Percentiles rank a stretch among this genome's conserved stretches.
Evolutionary conservation across 306 rosid species (phyloP).

Genomic region (Lagenaria siceraria): DNA sequence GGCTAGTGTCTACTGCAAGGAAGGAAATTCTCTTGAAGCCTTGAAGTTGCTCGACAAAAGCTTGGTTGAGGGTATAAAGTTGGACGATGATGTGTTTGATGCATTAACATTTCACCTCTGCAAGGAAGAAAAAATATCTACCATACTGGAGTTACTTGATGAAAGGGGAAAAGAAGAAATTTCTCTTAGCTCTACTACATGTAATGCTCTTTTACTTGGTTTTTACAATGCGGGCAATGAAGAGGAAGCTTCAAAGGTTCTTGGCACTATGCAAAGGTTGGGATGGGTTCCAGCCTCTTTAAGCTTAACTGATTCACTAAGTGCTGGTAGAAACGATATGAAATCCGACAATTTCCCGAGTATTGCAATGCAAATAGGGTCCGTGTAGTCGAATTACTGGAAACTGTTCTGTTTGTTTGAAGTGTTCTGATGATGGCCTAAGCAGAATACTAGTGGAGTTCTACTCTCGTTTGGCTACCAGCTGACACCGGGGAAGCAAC

Average conservation of each 20-base stretch:
- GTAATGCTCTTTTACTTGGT: slow-evolving; percentile 19
- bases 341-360: neutral
- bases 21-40: slow-evolving; percentile 17
- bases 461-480: neutral
- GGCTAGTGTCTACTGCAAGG: slow-evolving; percentile 28
- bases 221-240: slow-evolving; percentile 12
- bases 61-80: slow-evolving; percentile 14
- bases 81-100: slow-evolving; percentile 2
- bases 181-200: slow-evolving; percentile 9
- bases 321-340: neutral
- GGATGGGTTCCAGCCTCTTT: slow-evolving; percentile 27
- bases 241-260: slow-evolving; percentile 22
- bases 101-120: slow-evolving; percentile 16
- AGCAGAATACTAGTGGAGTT: slow-evolving; percentile 1
- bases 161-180: slow-evolving; percentile 19
- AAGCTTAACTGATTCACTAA: slow-evolving; percentile 15
- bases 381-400: neutral
- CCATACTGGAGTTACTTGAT: slow-evolving; percentile 18
- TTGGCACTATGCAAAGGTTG: slow-evolving; percentile 21
- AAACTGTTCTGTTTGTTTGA: neutral
- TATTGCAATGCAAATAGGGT: neutral
- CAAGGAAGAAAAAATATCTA: slow-evolving; percentile 3
- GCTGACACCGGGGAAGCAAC: neutral
- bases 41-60: slow-evolving; percentile 23
- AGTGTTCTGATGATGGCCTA: neutral